Base-by-base conservation (phyloP, 148 eudicot species). In the Agrostemma githago region DNA sequence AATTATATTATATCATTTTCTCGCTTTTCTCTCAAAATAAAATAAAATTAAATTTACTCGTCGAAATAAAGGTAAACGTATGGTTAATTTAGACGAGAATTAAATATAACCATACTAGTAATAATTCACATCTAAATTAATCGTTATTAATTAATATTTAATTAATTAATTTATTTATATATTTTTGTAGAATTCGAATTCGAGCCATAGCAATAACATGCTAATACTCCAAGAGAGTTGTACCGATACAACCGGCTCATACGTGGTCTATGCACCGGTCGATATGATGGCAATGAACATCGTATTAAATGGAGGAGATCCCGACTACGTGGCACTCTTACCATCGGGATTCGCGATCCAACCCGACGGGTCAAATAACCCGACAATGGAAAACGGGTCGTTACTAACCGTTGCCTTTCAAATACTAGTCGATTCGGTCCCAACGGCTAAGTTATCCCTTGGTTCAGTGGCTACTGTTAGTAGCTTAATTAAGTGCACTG, bases 161-260 rank as follows among this genome's bases (percentile, higher is more conserved):
- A 51, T 51, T 8, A 2, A 5, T 59, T 15, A 19, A 51, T 51
- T 8, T 0, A 5, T 41, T 17, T 26, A 26, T 26, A 26, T 2
- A n/a, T 3, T 62, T 8, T 44, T 82, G 84, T 82, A 95, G 99
- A 92, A 96, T 42, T 88, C 92, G 54, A 95, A 95, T 72, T 95
- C 99, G 54, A 95, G 96, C 85, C 99, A 92, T 41, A 95, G 97
- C 89, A 95, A 95, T 83, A 95, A 95, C 84, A 95, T 95, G 99
- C 89, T 95, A 68, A 95, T 95, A 73, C 85, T 95, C 9, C 99
- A 95, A 82, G 99, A 95, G 85, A 95, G 99, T 70, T 82, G 90
- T 83, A 87, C 90, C 0, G 99, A 95, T 62, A 42, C 88, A 51
- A 95, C 99, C 2, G 97, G 97, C 58, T 92, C 97, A 2, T 95